Conservation (phyloP, 2,329 filamentous ascomycete species). For the Colletotrichum simmondsii region DNA sequence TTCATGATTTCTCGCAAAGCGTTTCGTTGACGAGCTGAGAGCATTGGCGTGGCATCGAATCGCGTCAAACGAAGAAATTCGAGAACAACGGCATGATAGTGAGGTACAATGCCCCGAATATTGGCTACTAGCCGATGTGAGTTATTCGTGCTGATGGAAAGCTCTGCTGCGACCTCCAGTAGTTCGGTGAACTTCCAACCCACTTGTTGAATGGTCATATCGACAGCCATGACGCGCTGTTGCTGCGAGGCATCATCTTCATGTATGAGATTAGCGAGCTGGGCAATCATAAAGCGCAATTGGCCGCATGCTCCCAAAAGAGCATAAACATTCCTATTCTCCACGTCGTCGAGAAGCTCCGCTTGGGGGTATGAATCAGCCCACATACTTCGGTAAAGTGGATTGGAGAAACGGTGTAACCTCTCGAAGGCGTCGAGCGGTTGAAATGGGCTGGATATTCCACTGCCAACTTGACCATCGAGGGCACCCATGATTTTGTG, state of each 20-base stretch:
- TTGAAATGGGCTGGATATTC: conserved; percentile 13
- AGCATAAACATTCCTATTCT: conserved; percentile 46
- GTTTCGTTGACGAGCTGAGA: conserved; percentile 30
- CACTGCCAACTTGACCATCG: not conserved
- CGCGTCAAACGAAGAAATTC: conserved; percentile 41
- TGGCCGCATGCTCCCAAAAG: conserved; percentile 44
- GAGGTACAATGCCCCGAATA: conserved; percentile 46
- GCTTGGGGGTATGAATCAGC: conserved; percentile 45
- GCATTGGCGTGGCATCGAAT: conserved; percentile 22
- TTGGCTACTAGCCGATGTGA: conserved; percentile 45
- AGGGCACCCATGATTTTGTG: conserved; percentile 34
- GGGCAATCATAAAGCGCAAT: conserved; percentile 45
- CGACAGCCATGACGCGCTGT: conserved; percentile 35
- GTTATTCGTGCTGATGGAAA: conserved; percentile 39
- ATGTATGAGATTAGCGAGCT: conserved; percentile 37
- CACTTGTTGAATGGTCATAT: conserved; percentile 37
- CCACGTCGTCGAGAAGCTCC: conserved; percentile 47
- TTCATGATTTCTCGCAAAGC: conserved; percentile 41
- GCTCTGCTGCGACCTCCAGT: conserved; percentile 40
- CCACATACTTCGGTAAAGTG: conserved; percentile 47
- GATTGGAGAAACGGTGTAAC: conserved; percentile 46
- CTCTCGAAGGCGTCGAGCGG: conserved; percentile 39
- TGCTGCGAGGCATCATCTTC: conserved; percentile 36
- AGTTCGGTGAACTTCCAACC: conserved; percentile 39
- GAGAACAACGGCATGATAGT: conserved; percentile 47